Evolutionary conservation across 129 eudicot genomes (phyloP).

Genomic region (sunflower (Helianthus annuus)): HanXRQr2.0-SUNRISE NC_035436.2:21272411-21272910

Average conservation of each 20-base stretch:
- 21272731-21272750: slow-evolving; percentile 54
- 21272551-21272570: slow-evolving; percentile 5
- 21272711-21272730: slow-evolving; percentile 70
- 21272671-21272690: slow-evolving; percentile 86
- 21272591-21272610: neutral
- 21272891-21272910: neutral
- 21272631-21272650: neutral
- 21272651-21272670: neutral
- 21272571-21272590: neutral
- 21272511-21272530: slow-evolving; percentile 21
- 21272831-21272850: slow-evolving; percentile 69
- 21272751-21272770: slow-evolving; percentile 45
- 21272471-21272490: slow-evolving; percentile 82
- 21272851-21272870: slow-evolving; percentile 13
- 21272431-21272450: slow-evolving; percentile 67
- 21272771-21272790: slow-evolving; percentile 35
- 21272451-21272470: slow-evolving; percentile 46
- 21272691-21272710: slow-evolving; percentile 52
- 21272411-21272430: slow-evolving; percentile 72
- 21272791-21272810: slow-evolving; percentile 35
- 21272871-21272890: neutral
- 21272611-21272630: neutral
- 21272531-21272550: neutral
- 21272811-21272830: slow-evolving; percentile 36
- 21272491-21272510: slow-evolving; percentile 87